A percentile compares a stretch with the other conserved stretches of the same genome.
phyloP scores from a whole-genome alignment of 352 stramenopile species.

The Globisporangium uncinulatum region DNA sequence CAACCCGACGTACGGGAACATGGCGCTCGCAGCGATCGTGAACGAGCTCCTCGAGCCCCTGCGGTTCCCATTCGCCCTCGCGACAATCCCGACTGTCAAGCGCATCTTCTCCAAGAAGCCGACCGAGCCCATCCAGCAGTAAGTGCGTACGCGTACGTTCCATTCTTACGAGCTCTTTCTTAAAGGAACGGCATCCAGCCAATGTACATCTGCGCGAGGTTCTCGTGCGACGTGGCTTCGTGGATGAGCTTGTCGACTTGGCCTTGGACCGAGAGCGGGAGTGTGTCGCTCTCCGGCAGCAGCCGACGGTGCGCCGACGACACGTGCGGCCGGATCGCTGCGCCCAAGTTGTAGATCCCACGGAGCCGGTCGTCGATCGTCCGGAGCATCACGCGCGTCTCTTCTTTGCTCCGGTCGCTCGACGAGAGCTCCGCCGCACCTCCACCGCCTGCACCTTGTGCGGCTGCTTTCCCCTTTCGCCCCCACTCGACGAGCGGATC shows the following conservation, averaged over 20 bases:
- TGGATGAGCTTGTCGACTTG: conserved; percentile 94
- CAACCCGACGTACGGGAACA: conserved; percentile 84
- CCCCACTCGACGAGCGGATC: conserved; percentile 94
- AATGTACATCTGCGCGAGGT: conserved; percentile 95
- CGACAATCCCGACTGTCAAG: conserved; percentile 78
- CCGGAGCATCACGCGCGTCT: conserved; percentile 83
- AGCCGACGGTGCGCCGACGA: conserved; percentile 60
- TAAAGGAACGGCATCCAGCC: conserved; percentile 93
- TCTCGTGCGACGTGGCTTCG: conserved; percentile 89
- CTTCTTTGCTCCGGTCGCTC: conserved; percentile 77
- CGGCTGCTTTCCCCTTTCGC: conserved; percentile 61
- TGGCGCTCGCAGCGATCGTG: conserved; percentile 77
- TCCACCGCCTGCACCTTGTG: conserved; percentile 14
- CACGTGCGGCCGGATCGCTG: conserved; percentile 67
- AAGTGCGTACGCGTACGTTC: not conserved
- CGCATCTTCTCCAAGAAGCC: conserved; percentile 49
- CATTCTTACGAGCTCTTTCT: not conserved
- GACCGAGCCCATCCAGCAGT: conserved; percentile 6
- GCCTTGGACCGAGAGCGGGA: conserved; percentile 91
- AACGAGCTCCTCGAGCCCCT: conserved; percentile 85
- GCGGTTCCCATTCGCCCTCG: conserved; percentile 81
- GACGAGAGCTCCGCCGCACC: conserved; percentile 38
- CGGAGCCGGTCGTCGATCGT: conserved; percentile 90
- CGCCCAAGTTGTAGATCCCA: conserved; percentile 90
- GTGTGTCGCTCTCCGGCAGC: conserved; percentile 70